Base-by-base conservation (phyloP, 2,329 filamentous ascomycete genomes). In the Pseudocercospora eumusae region DNA sequence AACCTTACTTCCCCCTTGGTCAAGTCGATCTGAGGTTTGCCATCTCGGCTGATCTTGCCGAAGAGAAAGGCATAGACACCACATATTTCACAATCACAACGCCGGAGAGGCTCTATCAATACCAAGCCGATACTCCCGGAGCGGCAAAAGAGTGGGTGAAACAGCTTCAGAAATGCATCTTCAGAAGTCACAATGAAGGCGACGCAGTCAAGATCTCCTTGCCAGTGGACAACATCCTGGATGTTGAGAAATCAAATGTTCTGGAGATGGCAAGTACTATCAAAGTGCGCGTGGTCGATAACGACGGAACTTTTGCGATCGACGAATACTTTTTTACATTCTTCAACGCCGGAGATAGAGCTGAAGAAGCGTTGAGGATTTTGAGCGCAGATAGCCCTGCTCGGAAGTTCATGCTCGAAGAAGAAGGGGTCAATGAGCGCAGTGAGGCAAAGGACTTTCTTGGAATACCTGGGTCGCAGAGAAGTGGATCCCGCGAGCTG, bases 271-370 rank as follows among this genome's bases (percentile, higher is more conserved):
- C 92, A 21, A 91, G 97, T 65, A 98, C 95, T 0, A 89, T 96
- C 79, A 97, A 96, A 77, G 88, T 99, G 64, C 86, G 92, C 40
- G 92, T 97, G 47, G 88, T 98, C 60, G 93, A 97, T 72, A 96
- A 92, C 66, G 91, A 95, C 66, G 93, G 97, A 76, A 96, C 92
- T 0, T 98, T 90, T 77, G 93, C 93, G 2, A 91, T 98, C 66
- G 95, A 99, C 71, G 95, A 99, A 87, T 97, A 98, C 75, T 98
- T 96, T 75, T 98, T 99, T 75, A 95, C 93, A 0, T 98, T 98
- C 77, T 96, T 97, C 75, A 89, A 86, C 68, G 88, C 88, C 65
- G 92, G 92, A 6, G 87, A 90, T 70, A 91, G 96, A 70, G 93
- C 92, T 13, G 86, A 96, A 65, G 86, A 88, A 27, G 61, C 55